These are phyloP conservation scores for Penicillium egyptiacum DNA, from an alignment of 495 filamentous ascomycete species.

Conservation along the genomic window DNA sequence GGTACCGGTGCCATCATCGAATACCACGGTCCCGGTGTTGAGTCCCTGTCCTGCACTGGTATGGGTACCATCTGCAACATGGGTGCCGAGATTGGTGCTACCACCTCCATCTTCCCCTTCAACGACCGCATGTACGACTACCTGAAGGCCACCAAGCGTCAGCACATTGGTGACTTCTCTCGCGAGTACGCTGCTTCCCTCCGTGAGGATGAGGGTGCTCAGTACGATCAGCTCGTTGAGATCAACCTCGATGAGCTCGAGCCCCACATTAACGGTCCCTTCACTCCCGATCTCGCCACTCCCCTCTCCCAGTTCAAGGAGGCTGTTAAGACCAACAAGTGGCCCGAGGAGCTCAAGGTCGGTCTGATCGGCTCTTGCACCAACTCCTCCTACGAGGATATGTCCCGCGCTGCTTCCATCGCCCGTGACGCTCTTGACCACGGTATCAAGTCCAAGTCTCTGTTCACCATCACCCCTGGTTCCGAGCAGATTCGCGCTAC, in stretches of 20 bases:
- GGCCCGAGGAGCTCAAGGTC: conserved; percentile 97
- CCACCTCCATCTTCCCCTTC: conserved; percentile 98
- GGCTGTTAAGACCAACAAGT: conserved; percentile 89
- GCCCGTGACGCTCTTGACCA: conserved; percentile 92
- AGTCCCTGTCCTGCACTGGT: conserved; percentile 65
- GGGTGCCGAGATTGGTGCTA: conserved; percentile 93
- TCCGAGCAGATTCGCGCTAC: conserved; percentile 98
- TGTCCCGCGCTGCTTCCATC: conserved; percentile 93
- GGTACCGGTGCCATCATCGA: conserved; percentile 97
- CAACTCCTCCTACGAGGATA: conserved; percentile 99
- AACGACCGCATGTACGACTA: conserved; percentile 98
- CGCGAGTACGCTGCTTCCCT: conserved; percentile 83
- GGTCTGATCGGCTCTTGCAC: conserved; percentile 95
- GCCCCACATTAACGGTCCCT: conserved; percentile 98
- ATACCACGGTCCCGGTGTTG: conserved; percentile 85
- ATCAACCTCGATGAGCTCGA: conserved; percentile 93
- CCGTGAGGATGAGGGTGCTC: conserved; percentile 84
- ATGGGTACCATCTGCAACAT: conserved; percentile 77
- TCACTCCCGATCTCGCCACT: conserved; percentile 98
- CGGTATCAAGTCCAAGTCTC: conserved; percentile 88
- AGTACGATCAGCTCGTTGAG: conserved; percentile 96
- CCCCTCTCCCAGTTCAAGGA: conserved; percentile 97
- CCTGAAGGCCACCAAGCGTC: conserved; percentile 87
- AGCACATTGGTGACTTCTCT: conserved; percentile 85
- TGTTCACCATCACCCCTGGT: conserved; percentile 94